Evolutionary conservation across 2,329 filamentous ascomycete species (phyloP), one percentile per base, ranked within the genome.

Genomic region (Tympanopsis confertula): DNA sequence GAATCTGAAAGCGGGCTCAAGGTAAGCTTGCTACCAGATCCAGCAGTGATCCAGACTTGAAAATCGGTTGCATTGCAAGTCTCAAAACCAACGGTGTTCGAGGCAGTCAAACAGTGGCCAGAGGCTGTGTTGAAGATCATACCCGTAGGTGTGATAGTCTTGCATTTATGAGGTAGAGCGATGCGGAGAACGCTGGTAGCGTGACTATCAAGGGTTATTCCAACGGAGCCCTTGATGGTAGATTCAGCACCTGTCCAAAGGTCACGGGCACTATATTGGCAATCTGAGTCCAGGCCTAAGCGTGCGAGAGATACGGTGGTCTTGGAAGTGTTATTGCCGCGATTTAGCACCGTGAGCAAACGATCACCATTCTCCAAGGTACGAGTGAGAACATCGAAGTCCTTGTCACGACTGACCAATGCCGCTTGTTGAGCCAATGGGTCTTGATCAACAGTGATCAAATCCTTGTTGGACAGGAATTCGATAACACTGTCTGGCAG

Each of bases 31-130:
- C n/a, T n/a, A n/a, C n/a, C n/a, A n/a, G n/a, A n/a, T n/a, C n/a
- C n/a, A n/a, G n/a, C n/a, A n/a, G n/a, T n/a, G n/a, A n/a, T n/a
- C 65, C 66, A 70, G 4, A 65, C 55, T 49, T 70, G 66, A 3
- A 47, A 47, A 43, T 63, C 54, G 1, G 45, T 43, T 5, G 50
- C 65, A 20, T 54, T 49, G 40, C 65, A 68, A 3, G 47, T 41
- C 4, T 45, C 43, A 47, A 60, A 67, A 1, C 22, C 45, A 4
- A 64, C 45, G 5, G 39, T 45, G 5, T 47, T 46, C 2, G 46
- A 41, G 4, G 55, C 59, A 4, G 62, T 62, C 22, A 70, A 49
- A 41, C 63, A 66, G 20, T 57, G 55, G 7, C 59, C 49, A 2
- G 62, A 65, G 17, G 55, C 59, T 0, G 65, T 67, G 44, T 69